These are phyloP conservation scores for Yarrowia deformans DNA, from an alignment of 805 yeast species.

Conservation along the genomic window DNA sequence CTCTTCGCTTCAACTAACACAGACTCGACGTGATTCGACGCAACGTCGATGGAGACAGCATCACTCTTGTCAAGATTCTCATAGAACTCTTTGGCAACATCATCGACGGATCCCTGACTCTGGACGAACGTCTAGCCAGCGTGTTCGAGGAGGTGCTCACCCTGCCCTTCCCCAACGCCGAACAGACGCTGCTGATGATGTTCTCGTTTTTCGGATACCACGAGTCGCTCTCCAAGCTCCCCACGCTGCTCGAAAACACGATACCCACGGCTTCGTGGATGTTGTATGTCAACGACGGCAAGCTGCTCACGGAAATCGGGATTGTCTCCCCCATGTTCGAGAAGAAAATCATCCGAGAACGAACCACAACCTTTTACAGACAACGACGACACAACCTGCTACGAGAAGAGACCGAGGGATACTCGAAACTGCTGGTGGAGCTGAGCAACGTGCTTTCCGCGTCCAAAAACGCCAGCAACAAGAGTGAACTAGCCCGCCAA, in stretches of 20 bases:
- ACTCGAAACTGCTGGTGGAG: slow-evolving; percentile 65
- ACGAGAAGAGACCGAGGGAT: slow-evolving; percentile 82
- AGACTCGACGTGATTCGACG: slow-evolving; percentile 34
- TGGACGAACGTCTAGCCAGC: slow-evolving; percentile 14
- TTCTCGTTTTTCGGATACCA: slow-evolving; percentile 17
- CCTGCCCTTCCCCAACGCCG: slow-evolving; percentile 28
- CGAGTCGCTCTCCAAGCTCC: slow-evolving; percentile 40
- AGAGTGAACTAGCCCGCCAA: background rate
- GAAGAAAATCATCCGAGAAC: slow-evolving; percentile 54
- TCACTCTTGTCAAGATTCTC: slow-evolving; percentile 10
- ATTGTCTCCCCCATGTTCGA: slow-evolving; percentile 50
- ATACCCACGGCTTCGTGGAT: slow-evolving; percentile 44
- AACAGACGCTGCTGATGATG: slow-evolving; percentile 25
- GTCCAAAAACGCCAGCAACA: slow-evolving; percentile 53
- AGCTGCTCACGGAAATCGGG: slow-evolving; percentile 43
- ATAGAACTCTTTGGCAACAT: slow-evolving; percentile 10
- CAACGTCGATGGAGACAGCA: slow-evolving; percentile 3
- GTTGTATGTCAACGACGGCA: slow-evolving; percentile 46
- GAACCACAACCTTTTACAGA: slow-evolving; percentile 55
- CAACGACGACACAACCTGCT: slow-evolving; percentile 69
- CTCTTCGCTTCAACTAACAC: background rate
- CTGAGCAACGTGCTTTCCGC: slow-evolving; percentile 53
- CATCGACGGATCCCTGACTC: background rate
- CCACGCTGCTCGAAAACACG: slow-evolving; percentile 41
- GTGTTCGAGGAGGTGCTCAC: slow-evolving; percentile 22